Base-by-base conservation (phyloP, 805 yeast genomes). In the Ogataea haglerorum region DNA sequence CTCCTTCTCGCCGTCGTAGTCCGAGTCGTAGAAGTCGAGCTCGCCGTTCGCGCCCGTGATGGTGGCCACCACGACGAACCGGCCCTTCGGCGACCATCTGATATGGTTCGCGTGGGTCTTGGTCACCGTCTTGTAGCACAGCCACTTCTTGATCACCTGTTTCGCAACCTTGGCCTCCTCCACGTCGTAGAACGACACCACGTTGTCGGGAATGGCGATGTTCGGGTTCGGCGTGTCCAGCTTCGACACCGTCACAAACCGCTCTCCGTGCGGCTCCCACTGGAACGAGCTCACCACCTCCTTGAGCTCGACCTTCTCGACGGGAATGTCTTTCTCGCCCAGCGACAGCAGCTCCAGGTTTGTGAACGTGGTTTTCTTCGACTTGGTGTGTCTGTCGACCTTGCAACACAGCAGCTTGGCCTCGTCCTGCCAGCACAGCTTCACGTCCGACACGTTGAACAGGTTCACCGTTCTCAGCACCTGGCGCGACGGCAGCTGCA, bases 321-420 rank as follows among this genome's bases (percentile, higher is more conserved):
- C 95, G 23, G 99, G 98, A 53, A 91, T 78, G 57, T 85, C 95
- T 67, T 80, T 86, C 67, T 91, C 99, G 45, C 74, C 73, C 43
- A 89, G 67, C 58, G 87, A 84, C 76, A 91, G 87, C 60, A 93
- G 83, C 68, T 93, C 98, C 64, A 93, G 75, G 62, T 88, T 88
- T 43, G 96, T 81, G 75, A 88, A 89, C 38, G 82, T 65, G 15
- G 96, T 86, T 77, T 95, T 93, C 65, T 84, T 86, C 36, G 96
- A 84, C 68, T 93, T 93, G 42, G 97, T 87, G 68, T 89, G 96
- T 69, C 98, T 87, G 65, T 90, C 96, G 53, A 93, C 96, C 70
- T 86, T 88, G 60, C 90, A 95, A 70, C 96, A 87, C 61, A 93
- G 69, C 63, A 71, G 83, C 55, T 80, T 82, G 49, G 87, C 88